A percentile compares a stretch with the other conserved stretches of the same genome.
These are phyloP conservation scores for Lentinula boryana DNA, from an alignment of 768 basidiomycete genomes.

Conservation along the genomic window DNA sequence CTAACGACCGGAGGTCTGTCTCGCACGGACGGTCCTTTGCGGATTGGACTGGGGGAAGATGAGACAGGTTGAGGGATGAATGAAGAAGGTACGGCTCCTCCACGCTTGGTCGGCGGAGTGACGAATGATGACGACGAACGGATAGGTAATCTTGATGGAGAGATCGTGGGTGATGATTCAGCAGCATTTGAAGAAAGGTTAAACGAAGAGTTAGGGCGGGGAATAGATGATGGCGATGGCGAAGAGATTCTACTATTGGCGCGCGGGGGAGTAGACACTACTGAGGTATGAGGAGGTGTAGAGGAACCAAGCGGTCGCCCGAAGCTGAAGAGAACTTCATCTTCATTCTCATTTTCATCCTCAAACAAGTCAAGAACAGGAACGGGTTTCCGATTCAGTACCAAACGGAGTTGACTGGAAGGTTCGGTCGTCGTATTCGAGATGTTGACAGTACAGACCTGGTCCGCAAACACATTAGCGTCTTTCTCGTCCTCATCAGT, in stretches of 20 bases:
- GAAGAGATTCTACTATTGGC: conserved; percentile 3
- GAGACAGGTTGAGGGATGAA: conserved; percentile 58
- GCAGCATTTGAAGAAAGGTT: conserved; percentile 23
- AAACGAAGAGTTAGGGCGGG: conserved; percentile 30
- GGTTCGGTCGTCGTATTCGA: conserved; percentile 33
- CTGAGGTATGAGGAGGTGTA: conserved; percentile 21
- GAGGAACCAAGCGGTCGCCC: conserved; percentile 8
- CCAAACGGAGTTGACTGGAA: conserved; percentile 9
- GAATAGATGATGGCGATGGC: conserved; percentile 46
- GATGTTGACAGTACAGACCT: conserved; percentile 26
- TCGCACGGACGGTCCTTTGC: conserved; percentile 20
- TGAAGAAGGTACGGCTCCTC: conserved; percentile 42
- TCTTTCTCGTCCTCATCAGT: conserved; percentile 42
- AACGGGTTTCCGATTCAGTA: conserved; percentile 9
- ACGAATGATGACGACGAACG: conserved; percentile 21
- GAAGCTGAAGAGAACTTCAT: conserved; percentile 14
- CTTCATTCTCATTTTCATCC: conserved; percentile 29
- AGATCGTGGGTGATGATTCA: conserved; percentile 26
- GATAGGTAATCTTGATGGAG: conserved; percentile 7
- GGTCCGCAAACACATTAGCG: neutral
- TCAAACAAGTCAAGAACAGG: conserved; percentile 11
- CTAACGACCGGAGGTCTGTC: conserved; percentile 29
- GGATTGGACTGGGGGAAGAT: conserved; percentile 31
- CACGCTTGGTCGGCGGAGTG: conserved; percentile 52
- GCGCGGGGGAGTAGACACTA: conserved; percentile 14